Evolutionary conservation across 1,284 basidiomycete species (phyloP).

Genomic region (Inonotus hispidus): DNA sequence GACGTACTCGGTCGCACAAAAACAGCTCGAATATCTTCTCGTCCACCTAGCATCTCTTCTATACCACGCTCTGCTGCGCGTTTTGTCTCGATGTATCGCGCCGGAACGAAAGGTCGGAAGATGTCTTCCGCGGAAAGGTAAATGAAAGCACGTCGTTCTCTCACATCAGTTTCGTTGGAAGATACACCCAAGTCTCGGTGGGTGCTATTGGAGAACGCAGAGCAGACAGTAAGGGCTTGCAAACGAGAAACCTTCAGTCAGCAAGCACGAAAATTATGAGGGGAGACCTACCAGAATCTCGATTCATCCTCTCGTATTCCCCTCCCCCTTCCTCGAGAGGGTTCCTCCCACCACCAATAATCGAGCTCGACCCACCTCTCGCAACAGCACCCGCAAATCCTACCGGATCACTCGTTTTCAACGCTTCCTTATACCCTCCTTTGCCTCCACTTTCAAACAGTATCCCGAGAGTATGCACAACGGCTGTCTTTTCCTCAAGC

Average conservation of each 20-base stretch:
- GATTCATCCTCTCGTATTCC: slow-evolving; percentile 80
- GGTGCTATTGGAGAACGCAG: slow-evolving; percentile 52
- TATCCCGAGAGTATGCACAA: slow-evolving; percentile 94
- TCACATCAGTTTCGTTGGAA: slow-evolving; percentile 21
- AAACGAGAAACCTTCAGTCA: slow-evolving; percentile 3
- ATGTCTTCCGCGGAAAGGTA: slow-evolving; percentile 95
- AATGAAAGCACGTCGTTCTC: slow-evolving; percentile 66
- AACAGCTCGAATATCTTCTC: slow-evolving; percentile 53
- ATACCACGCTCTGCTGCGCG: slow-evolving; percentile 82
- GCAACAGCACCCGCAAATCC: slow-evolving; percentile 48
- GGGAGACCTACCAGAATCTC: slow-evolving; percentile 74
- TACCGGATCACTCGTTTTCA: slow-evolving; percentile 53
- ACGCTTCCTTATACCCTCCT: slow-evolving; percentile 71
- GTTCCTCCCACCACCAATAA: slow-evolving; percentile 39
- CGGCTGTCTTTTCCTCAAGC: slow-evolving; percentile 62
- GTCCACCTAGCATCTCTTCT: slow-evolving; percentile 38
- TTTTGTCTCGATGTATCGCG: slow-evolving; percentile 86
- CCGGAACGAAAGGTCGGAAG: slow-evolving; percentile 80
- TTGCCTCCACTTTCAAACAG: slow-evolving; percentile 62
- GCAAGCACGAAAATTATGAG: not conserved
- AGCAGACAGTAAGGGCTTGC: slow-evolving; percentile 67
- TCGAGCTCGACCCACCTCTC: slow-evolving; percentile 29
- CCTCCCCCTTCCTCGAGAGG: slow-evolving; percentile 52
- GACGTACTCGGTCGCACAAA: slow-evolving; percentile 81
- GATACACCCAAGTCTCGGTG: slow-evolving; percentile 26